A percentile compares a stretch with the other conserved stretches of the same genome.
These are phyloP conservation scores for Trametes maxima DNA, from an alignment of 768 basidiomycete genomes.

Conservation along the genomic window DNA sequence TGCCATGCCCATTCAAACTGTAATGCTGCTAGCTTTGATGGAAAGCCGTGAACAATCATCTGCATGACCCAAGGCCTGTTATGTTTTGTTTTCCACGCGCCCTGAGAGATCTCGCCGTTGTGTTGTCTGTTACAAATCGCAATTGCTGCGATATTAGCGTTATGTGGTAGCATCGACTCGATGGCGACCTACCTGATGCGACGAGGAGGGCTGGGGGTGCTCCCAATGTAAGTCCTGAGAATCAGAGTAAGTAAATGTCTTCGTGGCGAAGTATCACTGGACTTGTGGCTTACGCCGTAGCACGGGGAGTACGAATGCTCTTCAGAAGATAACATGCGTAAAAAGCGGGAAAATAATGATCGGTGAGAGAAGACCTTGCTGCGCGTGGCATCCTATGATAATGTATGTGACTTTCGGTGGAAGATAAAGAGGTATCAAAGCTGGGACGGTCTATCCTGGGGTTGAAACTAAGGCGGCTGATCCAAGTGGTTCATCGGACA, in stretches of 20 bases:
- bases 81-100: constrained; percentile 65
- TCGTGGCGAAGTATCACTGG: not conserved
- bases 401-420: not conserved
- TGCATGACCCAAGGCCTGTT: constrained; percentile 82
- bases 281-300: constrained; percentile 41
- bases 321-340: constrained; percentile 86
- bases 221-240: constrained; percentile 73
- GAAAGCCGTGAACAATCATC: constrained; percentile 85
- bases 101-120: constrained; percentile 74
- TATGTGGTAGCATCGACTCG: not conserved
- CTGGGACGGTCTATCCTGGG: too few species aligned
- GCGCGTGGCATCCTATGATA: constrained; percentile 11
- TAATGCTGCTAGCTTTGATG: constrained; percentile 71
- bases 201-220: constrained; percentile 66
- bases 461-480: too few species aligned
- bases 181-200: constrained; percentile 52
- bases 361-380: constrained; percentile 25
- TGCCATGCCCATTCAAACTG: constrained; percentile 91
- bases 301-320: constrained; percentile 56
- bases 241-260: not conserved
- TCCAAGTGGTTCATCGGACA: too few species aligned
- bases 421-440: too few species aligned
- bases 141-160: not conserved
- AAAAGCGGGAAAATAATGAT: constrained; percentile 60
- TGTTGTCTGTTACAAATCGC: constrained; percentile 56